Evolutionary conservation across 768 basidiomycete species (phyloP), one percentile per base, ranked within the genome.

Genomic region (Mycena maculata): DNA sequence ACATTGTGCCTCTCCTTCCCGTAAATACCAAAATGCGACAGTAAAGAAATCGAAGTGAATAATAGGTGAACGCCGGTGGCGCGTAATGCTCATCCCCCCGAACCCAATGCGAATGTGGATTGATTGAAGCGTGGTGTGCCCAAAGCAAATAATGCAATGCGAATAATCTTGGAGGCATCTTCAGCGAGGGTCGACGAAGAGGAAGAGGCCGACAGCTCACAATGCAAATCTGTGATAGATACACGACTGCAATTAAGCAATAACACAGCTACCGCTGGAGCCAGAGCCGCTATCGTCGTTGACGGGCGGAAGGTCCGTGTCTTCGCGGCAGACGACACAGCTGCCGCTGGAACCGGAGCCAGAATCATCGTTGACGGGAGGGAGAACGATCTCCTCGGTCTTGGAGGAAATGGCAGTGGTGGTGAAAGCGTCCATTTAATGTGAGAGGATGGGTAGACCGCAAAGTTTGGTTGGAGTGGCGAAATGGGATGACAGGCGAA

Each of bases 341-440:
- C 59, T 53, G 38, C n/a, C n/a, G n/a, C n/a, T n/a, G n/a, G n/a
- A n/a, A n/a, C n/a, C n/a, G n/a, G n/a, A n/a, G n/a, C n/a, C 68
- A 63, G 60, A 63, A 60, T 69, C 68, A 41, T 62, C 68, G 53
- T 65, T 69, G 41, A 58, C 52, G 31, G 68, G 68, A 20, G 68
- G 68, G 49, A 69, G 63, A 33, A 54, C 22, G 27, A 65, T 44
- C 39, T 69, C 68, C 54, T 69, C 68, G 18, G 54, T 28, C 60
- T 69, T 69, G 47, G 63, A 56, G 18, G 68, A 33, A 23, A 69
- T 16, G 60, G 53, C 58, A 42, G 47, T 52, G 53, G 42, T 60
- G 50, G 52, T 60, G 53, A 66, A 66, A 28, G 68, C 63, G 63
- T 69, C 68, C 68, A 69, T 69, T 55, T 20, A 42, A 27, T 23